Conservation (phyloP, 2,329 filamentous ascomycete genomes). For the Cadophora malorum region DNA sequence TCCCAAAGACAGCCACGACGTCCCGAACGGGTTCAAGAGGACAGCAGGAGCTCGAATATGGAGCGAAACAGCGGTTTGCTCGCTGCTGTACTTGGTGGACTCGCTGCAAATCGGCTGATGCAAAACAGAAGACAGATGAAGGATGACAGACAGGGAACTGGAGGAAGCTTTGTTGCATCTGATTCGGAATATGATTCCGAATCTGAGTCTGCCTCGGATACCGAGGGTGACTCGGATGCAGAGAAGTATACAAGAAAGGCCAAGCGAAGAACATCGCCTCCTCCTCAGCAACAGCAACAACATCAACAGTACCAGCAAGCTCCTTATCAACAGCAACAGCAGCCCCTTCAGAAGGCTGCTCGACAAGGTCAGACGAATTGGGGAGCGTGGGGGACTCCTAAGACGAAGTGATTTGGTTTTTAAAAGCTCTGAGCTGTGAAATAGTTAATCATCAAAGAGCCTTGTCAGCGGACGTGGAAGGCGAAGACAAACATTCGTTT, state of each 20-base stretch:
- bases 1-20: neutral
- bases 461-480: no score
- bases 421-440: no score
- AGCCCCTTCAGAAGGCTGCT: no score
- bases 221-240: neutral
- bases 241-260: neutral
- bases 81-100: neutral
- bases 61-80: neutral
- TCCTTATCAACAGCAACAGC: no score
- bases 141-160: neutral
- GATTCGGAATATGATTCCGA: slow-evolving; percentile 6
- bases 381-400: no score
- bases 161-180: no score
- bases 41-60: neutral
- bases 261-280: neutral
- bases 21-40: neutral
- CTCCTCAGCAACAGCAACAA: neutral
- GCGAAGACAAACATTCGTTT: no score
- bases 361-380: no score
- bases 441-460: no score
- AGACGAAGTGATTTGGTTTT: no score
- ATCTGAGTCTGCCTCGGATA: neutral
- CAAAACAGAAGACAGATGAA: neutral
- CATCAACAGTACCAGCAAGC: no score
- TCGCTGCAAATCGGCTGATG: neutral